Evolutionary conservation across 257 asterid species (phyloP).

Genomic region (Paulownia fortunei): DNA sequence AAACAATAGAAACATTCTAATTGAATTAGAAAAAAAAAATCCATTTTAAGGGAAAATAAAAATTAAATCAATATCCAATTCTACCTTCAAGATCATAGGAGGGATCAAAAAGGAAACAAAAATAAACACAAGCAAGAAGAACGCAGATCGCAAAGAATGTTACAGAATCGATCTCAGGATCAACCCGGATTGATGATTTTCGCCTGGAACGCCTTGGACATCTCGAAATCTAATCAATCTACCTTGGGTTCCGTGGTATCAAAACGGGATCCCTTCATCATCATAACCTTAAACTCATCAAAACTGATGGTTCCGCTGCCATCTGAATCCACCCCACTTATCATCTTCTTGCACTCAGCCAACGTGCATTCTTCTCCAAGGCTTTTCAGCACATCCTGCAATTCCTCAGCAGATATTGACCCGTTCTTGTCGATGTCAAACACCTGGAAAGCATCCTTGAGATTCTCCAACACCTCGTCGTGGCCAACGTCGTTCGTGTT

Average conservation of each 20-base stretch:
- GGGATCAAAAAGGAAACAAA: neutral
- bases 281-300: conserved; percentile 91
- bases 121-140: neutral
- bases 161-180: neutral
- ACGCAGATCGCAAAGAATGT: neutral
- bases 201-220: too few relatives aligned
- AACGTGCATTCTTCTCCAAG: conserved; percentile 83
- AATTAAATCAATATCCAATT: neutral
- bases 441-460: conserved; percentile 74
- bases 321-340: conserved; percentile 74
- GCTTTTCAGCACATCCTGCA: conserved; percentile 67
- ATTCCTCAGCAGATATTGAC: conserved; percentile 66
- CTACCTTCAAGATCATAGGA: neutral
- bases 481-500: conserved; percentile 68
- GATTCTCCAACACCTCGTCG: conserved; percentile 62
- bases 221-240: too few relatives aligned
- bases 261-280: conserved; percentile 66
- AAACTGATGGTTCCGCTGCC: conserved; percentile 80
- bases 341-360: conserved; percentile 82
- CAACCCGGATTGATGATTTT: too few relatives aligned
- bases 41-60: too few relatives aligned
- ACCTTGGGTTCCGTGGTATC: neutral
- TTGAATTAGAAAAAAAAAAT: neutral
- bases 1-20: neutral
- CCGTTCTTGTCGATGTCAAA: conserved; percentile 81